Conservation (phyloP, 495 filamentous ascomycete species). For the Diplogelasinospora grovesii region DNA sequence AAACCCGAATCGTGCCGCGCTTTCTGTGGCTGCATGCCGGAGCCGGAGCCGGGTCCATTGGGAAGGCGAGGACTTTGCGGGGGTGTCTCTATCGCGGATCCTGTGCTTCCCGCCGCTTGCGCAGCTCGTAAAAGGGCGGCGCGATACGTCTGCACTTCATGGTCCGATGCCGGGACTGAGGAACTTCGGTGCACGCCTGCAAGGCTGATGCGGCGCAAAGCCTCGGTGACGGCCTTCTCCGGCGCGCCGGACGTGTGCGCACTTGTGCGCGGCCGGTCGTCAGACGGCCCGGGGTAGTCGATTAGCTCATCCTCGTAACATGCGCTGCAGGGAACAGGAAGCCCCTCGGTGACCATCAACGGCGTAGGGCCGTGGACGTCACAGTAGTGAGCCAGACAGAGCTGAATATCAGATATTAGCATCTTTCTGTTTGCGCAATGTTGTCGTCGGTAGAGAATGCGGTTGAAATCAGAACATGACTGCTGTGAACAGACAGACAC, state of each 20-base stretch:
- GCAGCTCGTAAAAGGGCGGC: slow-evolving; percentile 30
- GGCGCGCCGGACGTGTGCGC: slow-evolving; percentile 20
- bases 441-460: too few species aligned
- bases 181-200: slow-evolving; percentile 29
- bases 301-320: slow-evolving; percentile 52
- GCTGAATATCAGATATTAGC: slow-evolving; percentile 50
- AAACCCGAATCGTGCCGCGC: slow-evolving; percentile 44
- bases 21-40: slow-evolving; percentile 17
- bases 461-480: too few species aligned
- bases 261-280: slow-evolving; percentile 30
- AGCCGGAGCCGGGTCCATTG: slow-evolving; percentile 15
- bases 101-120: slow-evolving; percentile 14
- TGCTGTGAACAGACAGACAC: too few species aligned
- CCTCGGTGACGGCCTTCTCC: slow-evolving; percentile 27
- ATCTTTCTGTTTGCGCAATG: slow-evolving; percentile 15
- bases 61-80: slow-evolving; percentile 54
- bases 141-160: slow-evolving; percentile 35
- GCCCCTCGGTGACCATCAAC: slow-evolving; percentile 87
- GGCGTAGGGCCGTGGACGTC: slow-evolving; percentile 93
- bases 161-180: slow-evolving; percentile 32
- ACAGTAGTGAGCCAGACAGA: slow-evolving; percentile 94
- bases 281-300: slow-evolving; percentile 2
- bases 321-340: slow-evolving; percentile 68
- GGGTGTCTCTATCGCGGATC: slow-evolving; percentile 51
- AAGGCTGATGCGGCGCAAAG: slow-evolving; percentile 35